phyloP scores from a whole-genome alignment of 2,329 filamentous ascomycete species.

The Purpureocillium takamizusanense region DNA sequence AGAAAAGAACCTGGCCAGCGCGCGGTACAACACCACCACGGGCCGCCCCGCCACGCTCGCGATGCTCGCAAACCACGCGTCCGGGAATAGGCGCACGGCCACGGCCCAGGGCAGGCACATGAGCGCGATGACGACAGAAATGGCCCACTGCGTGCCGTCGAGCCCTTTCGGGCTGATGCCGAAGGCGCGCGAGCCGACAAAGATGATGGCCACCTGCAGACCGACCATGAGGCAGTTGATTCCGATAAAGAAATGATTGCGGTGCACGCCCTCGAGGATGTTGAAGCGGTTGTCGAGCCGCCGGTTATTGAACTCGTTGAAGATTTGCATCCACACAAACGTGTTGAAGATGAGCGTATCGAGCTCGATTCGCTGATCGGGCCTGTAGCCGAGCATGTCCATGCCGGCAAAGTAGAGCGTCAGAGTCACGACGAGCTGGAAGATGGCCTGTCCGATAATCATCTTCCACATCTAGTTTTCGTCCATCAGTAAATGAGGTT shows the following conservation, averaged over 20 bases:
- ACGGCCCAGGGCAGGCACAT: slow-evolving; percentile 69
- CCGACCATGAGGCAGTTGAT: slow-evolving; percentile 79
- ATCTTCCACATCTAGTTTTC: slow-evolving; percentile 55
- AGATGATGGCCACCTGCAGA: slow-evolving; percentile 78
- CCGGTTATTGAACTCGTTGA: slow-evolving; percentile 40
- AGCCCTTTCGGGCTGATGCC: slow-evolving; percentile 44
- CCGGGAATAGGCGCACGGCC: slow-evolving; percentile 65
- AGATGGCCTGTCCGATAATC: slow-evolving; percentile 53
- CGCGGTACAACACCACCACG: slow-evolving; percentile 1
- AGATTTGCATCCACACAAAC: slow-evolving; percentile 66
- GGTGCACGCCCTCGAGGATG: slow-evolving; percentile 71
- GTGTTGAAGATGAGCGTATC: slow-evolving; percentile 60
- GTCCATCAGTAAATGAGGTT: neutral
- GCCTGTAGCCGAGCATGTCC: slow-evolving; percentile 42
- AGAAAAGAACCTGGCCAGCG: neutral
- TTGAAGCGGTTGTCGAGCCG: slow-evolving; percentile 76
- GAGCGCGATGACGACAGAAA: slow-evolving; percentile 68
- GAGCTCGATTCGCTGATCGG: slow-evolving; percentile 28
- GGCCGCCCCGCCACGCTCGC: slow-evolving; percentile 3
- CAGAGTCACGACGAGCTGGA: slow-evolving; percentile 49
- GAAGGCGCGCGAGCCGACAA: slow-evolving; percentile 70
- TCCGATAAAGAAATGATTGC: slow-evolving; percentile 72
- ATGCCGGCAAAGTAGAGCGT: slow-evolving; percentile 50
- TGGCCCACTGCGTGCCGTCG: slow-evolving; percentile 68
- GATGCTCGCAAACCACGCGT: slow-evolving; percentile 31